Conservation (phyloP, 352 stramenopile genomes). For the Phytophthora pistaciae region DNA sequence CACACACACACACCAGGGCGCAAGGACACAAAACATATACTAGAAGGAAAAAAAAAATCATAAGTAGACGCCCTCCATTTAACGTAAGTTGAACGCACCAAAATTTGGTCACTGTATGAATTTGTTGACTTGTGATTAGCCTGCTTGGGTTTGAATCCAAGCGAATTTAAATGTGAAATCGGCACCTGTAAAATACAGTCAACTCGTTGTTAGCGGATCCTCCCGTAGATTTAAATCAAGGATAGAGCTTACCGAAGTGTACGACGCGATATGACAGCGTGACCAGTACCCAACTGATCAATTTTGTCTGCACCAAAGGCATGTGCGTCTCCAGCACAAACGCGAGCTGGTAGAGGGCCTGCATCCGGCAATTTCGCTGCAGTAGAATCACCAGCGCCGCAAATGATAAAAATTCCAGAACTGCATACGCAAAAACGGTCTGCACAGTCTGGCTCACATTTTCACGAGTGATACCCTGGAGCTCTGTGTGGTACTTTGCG, state of each 20-base stretch:
- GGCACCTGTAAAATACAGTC: background rate
- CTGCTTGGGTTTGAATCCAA: background rate
- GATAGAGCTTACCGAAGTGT: constrained; percentile 19
- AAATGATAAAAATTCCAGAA: constrained; percentile 27
- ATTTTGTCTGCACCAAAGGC: constrained; percentile 22
- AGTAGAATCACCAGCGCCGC: constrained; percentile 9
- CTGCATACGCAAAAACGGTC: constrained; percentile 14
- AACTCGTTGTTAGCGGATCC: background rate
- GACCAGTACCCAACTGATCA: constrained; percentile 26
- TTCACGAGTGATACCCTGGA: background rate
- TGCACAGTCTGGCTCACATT: background rate
- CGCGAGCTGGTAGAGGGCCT: constrained; percentile 25
- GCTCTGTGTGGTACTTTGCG: constrained; percentile 17
- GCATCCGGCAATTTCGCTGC: constrained; percentile 8
- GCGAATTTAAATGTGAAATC: constrained; percentile 1
- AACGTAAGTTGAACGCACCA: too few relatives aligned
- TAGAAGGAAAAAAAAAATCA: too few relatives aligned
- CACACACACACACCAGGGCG: too few relatives aligned
- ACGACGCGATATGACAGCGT: constrained; percentile 10
- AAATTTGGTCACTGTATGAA: too few relatives aligned
- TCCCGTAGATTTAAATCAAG: background rate
- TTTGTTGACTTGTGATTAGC: background rate
- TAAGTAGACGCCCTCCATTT: too few relatives aligned
- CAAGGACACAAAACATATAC: too few relatives aligned
- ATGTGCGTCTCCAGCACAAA: constrained; percentile 39